Conservation (phyloP, 23 red algal species). For the Gracilaria domingensis region DNA sequence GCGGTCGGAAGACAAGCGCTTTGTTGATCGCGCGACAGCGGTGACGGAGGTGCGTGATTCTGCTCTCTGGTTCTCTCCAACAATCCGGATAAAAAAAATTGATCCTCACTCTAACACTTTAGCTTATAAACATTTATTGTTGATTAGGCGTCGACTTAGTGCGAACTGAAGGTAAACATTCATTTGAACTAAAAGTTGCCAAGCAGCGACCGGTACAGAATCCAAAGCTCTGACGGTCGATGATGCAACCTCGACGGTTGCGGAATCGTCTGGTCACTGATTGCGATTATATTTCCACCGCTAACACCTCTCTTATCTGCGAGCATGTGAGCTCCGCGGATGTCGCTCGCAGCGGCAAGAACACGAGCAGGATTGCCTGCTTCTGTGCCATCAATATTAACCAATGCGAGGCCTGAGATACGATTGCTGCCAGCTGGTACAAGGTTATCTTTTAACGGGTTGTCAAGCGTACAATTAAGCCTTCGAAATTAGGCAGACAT, state of each 20-base stretch:
- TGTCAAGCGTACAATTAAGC: no score
- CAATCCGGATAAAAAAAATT: no score
- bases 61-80: no score
- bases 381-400: neutral
- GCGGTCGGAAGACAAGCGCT: no score
- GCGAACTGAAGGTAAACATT: slow-evolving; percentile 26
- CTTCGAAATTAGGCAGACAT: no score
- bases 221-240: neutral
- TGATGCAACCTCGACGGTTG: neutral
- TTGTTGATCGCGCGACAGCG: no score
- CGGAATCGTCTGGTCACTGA: slow-evolving; percentile 12
- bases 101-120: no score
- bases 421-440: slow-evolving; percentile 40
- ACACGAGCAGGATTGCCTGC: slow-evolving; percentile 6
- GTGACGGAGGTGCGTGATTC: no score
- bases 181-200: neutral
- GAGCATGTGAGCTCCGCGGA: neutral
- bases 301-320: neutral
- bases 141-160: no score
- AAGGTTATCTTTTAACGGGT: no score
- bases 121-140: no score
- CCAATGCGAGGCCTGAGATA: slow-evolving; percentile 12
- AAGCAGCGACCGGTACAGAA: slow-evolving; percentile 5
- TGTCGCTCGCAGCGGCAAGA: slow-evolving; percentile 26
- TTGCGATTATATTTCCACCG: slow-evolving; percentile 25